These are phyloP conservation scores for Apiotrichum gracile DNA, from an alignment of 1,284 basidiomycete species.

Conservation along the genomic window DNA sequence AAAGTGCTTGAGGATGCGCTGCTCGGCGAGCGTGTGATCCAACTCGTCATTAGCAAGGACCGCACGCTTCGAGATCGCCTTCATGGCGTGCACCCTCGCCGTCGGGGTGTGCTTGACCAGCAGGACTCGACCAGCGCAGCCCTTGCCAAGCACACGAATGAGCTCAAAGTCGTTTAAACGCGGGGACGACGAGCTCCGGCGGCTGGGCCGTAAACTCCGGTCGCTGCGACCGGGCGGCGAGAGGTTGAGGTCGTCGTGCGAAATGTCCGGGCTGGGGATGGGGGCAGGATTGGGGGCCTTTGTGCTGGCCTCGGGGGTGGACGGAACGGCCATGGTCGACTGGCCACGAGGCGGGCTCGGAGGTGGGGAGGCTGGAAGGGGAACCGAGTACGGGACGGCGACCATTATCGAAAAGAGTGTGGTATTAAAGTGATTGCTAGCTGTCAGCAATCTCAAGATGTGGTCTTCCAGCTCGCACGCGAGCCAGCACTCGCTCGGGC, in stretches of 20 bases:
- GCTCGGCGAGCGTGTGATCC: conserved; percentile 90
- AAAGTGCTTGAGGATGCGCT: conserved; percentile 86
- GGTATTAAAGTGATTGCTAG: not conserved
- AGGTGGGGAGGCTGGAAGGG: conserved; percentile 13
- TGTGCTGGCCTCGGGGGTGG: not conserved
- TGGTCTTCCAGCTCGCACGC: not conserved
- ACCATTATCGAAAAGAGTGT: conserved; percentile 6
- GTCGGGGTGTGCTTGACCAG: conserved; percentile 72
- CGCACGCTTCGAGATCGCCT: conserved; percentile 93
- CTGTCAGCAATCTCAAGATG: not conserved
- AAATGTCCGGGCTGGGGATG: conserved; percentile 8
- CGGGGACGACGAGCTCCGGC: conserved; percentile 54
- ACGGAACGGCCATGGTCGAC: not conserved
- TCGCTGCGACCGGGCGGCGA: not conserved
- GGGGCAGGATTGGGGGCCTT: not conserved
- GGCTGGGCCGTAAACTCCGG: not conserved
- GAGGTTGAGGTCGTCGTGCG: conserved; percentile 5
- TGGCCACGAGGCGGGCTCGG: conserved; percentile 13
- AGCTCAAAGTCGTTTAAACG: conserved; percentile 88
- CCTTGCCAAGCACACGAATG: conserved; percentile 90
- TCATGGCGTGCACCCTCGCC: conserved; percentile 75
- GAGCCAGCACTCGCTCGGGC: not conserved
- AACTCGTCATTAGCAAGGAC: conserved; percentile 92
- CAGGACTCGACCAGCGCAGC: conserved; percentile 83
- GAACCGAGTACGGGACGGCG: conserved; percentile 10